A percentile compares a stretch with the other conserved stretches of the same genome.
Conservation (phyloP, 2,329 filamentous ascomycete genomes). For the Talaromyces sp. region DNA sequence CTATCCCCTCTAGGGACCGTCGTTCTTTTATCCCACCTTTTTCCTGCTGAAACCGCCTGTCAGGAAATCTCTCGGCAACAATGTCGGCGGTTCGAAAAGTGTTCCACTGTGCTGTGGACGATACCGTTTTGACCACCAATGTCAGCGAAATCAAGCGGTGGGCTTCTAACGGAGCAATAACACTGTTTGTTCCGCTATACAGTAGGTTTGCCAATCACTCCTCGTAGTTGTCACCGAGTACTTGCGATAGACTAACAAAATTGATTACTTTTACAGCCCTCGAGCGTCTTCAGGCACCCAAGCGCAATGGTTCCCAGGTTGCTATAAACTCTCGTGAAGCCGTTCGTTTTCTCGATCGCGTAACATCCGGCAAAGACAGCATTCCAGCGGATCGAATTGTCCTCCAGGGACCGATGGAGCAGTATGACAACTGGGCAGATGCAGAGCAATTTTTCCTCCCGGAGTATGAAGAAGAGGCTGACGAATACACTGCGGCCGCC, state of each 20-base stretch:
- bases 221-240: slow-evolving; percentile 15
- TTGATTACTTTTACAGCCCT: slow-evolving; percentile 31
- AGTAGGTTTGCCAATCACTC: slow-evolving; percentile 33
- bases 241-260: slow-evolving; percentile 5
- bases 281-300: slow-evolving; percentile 43
- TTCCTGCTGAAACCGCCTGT: not conserved
- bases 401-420: slow-evolving; percentile 47
- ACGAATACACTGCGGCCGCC: slow-evolving; percentile 20
- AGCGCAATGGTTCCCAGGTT: slow-evolving; percentile 42
- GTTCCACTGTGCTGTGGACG: slow-evolving; percentile 51
- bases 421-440: slow-evolving; percentile 44
- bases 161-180: slow-evolving; percentile 46
- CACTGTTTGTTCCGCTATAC: slow-evolving; percentile 48
- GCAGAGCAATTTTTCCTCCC: slow-evolving; percentile 43
- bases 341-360: slow-evolving; percentile 48
- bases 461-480: slow-evolving; percentile 40
- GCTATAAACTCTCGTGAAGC: slow-evolving; percentile 49
- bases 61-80: slow-evolving; percentile 1
- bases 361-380: slow-evolving; percentile 44
- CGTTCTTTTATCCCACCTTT: not conserved
- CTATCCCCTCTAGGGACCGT: slow-evolving; percentile 11
- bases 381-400: slow-evolving; percentile 39
- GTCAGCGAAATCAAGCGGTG: slow-evolving; percentile 51
- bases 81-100: slow-evolving; percentile 43
- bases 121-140: slow-evolving; percentile 48